Evolutionary conservation across 1,284 basidiomycete species (phyloP), one percentile per base, ranked within the genome.

Genomic region (Microbotryomycetes sp.): DNA sequence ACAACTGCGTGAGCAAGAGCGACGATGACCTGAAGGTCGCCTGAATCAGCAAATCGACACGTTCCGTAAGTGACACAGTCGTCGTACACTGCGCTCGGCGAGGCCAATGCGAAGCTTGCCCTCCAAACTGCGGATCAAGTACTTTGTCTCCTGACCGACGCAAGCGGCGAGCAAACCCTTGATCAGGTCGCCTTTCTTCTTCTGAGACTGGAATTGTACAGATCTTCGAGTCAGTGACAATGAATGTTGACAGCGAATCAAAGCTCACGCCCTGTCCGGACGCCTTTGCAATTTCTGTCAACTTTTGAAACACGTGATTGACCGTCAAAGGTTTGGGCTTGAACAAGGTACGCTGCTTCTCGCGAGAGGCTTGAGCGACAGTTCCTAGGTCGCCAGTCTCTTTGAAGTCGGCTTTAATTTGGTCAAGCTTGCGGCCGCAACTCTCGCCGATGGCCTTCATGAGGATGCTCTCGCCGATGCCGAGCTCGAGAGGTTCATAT

Each of bases 21-120:
- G 28, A 93, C 87, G 21, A 96, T 79, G 6, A 96, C 60, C 65
- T 66, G 50, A 16, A 9, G 28, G 15, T 7, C 24, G 28, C 7
- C 11, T 58, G 27, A 72, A 65, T 2, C 4, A 31, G 28, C 15
- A 45, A 35, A n/a, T 16, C 53, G 29, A 74, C 67, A 11, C 67
- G 64, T 5, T 73, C 71, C 13, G 70, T 67, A 15, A 71, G 73
- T n/a, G 75, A 58, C 5, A 72, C 68, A 6, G 74, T 68, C 16
- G 71, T 64, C 26, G 74, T 41, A 67, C 87, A 0, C 92, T 93
- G 57, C 89, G 85, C 74, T 98, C 96, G 2, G 96, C 96, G 69
- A 98, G 87, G 49, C 96, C 91, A 72, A 99, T 98, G 5, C 96
- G 85, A 41, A 99, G 82, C 76, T 99, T 99, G 59, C 96, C 96